These are phyloP conservation scores for Curvularia sp. DNA, from an alignment of 2,329 filamentous ascomycete species.

Conservation along the genomic window DNA sequence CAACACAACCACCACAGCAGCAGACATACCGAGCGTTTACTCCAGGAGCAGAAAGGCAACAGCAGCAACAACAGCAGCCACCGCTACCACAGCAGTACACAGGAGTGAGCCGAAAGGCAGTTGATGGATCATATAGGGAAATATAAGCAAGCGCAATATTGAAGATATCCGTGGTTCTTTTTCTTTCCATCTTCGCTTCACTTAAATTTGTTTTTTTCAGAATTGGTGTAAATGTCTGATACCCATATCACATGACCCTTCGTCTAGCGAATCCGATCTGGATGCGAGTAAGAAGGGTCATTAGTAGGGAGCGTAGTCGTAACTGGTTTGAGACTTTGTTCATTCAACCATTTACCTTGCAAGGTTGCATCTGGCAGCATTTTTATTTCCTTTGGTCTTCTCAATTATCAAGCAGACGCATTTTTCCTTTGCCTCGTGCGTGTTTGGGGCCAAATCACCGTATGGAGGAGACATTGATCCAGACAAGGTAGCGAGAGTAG, in stretches of 20 bases:
- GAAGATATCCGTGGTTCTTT: neutral
- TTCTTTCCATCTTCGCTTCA: neutral
- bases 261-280: neutral
- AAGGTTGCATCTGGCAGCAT: neutral
- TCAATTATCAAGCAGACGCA: too few relatives aligned
- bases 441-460: neutral
- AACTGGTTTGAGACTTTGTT: neutral
- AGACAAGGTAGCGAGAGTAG: neutral
- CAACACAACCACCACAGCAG: neutral
- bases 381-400: too few relatives aligned
- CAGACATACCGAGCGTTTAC: slow-evolving; percentile 15
- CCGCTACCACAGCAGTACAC: slow-evolving; percentile 5
- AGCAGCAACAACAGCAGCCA: neutral
- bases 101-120: slow-evolving; percentile 1
- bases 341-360: neutral
- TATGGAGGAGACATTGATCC: too few relatives aligned
- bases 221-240: neutral
- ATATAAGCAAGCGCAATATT: neutral
- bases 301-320: neutral
- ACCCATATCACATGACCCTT: neutral
- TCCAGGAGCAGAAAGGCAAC: slow-evolving; percentile 5
- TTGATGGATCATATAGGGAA: slow-evolving; percentile 12
- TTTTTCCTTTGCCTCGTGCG: neutral
- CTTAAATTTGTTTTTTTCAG: neutral
- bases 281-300: neutral